Evolutionary conservation across 306 rosid species (phyloP).

Genomic region (Vigna mungo): DNA sequence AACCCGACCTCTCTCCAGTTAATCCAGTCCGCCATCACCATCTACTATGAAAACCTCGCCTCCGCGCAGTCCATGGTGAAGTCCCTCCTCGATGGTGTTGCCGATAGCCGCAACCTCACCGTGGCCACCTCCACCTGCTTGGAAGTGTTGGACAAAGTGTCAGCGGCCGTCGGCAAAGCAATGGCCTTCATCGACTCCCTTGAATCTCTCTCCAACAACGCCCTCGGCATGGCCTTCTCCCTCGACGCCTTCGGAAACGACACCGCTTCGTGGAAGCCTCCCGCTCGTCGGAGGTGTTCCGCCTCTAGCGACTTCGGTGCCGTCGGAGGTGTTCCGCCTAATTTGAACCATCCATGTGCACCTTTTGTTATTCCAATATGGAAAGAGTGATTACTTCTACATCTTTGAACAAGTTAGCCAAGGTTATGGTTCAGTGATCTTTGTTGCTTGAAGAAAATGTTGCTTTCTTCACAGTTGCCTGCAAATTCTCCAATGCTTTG

Average conservation of each 20-base stretch:
- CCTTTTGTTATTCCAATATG: no score
- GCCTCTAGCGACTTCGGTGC: no score
- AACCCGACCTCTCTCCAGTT: conserved; percentile 52
- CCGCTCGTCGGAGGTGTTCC: no score
- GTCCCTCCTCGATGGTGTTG: conserved; percentile 55
- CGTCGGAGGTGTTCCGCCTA: no score
- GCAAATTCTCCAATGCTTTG: conserved; percentile 52
- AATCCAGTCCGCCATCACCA: conserved; percentile 56
- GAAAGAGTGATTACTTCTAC: conserved; percentile 16
- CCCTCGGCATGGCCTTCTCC: no score
- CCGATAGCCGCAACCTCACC: conserved; percentile 57
- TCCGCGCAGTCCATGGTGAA: conserved; percentile 66
- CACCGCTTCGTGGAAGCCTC: no score
- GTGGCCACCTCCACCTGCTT: conserved; percentile 69
- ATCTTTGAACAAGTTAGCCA: conserved; percentile 38
- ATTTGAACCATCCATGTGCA: no score
- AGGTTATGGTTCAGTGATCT: conserved; percentile 31
- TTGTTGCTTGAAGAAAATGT: conserved; percentile 41
- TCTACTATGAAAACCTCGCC: conserved; percentile 54
- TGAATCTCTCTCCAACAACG: conserved; percentile 55
- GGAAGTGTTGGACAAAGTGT: conserved; percentile 50
- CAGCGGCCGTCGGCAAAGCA: no score
- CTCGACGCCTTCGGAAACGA: no score
- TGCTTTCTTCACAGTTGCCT: conserved; percentile 40
- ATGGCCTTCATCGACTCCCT: no score